A percentile compares a stretch with the other conserved stretches of the same genome.
Conservation (phyloP, 176 grass and related monocot species). For the maize (Zea mays) region Zm-B73-REFERENCE-NAM-5.0 NC_050102.1:178336501-178337000, state of each 20-base stretch:
- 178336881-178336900: slow-evolving; percentile 4
- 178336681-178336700: slow-evolving; percentile 24
- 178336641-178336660: too few species aligned
- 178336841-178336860: slow-evolving; percentile 22
- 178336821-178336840: slow-evolving; percentile 27
- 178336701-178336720: slow-evolving; percentile 40
- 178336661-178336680: slow-evolving; percentile 19
- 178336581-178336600: slow-evolving; percentile 20
- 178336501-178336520: slow-evolving; percentile 12
- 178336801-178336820: slow-evolving; percentile 3
- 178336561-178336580: neutral
- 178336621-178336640: neutral
- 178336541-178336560: slow-evolving; percentile 3
- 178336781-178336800: slow-evolving; percentile 12
- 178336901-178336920: slow-evolving; percentile 44
- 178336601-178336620: slow-evolving; percentile 13
- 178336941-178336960: slow-evolving; percentile 14
- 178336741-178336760: slow-evolving; percentile 13
- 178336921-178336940: slow-evolving; percentile 23
- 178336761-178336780: slow-evolving; percentile 32
- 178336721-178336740: slow-evolving; percentile 1
- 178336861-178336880: slow-evolving; percentile 1
- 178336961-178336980: slow-evolving; percentile 27
- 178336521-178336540: neutral
- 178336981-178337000: slow-evolving; percentile 23